Conservation (phyloP, 371 early-diverging fungal species). For the Syncephalastrum monosporum region DNA sequence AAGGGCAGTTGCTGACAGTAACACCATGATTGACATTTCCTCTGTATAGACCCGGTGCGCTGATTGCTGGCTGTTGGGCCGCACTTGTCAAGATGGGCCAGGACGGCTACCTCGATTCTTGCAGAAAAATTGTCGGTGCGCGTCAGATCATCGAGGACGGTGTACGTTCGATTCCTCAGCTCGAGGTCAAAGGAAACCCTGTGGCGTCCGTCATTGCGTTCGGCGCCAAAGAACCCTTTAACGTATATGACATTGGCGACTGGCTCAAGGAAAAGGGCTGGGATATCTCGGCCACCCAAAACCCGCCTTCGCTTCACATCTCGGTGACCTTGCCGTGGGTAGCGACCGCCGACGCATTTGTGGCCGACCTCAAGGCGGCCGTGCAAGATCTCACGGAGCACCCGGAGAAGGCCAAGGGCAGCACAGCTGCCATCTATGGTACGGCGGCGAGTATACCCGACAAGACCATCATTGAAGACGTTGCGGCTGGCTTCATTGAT, state of each 20-base stretch:
- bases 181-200: constrained; percentile 87
- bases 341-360: constrained; percentile 68
- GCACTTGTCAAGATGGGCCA: constrained; percentile 88
- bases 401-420: constrained; percentile 69
- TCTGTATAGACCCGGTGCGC: constrained; percentile 75
- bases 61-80: constrained; percentile 97
- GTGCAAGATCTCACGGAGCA: constrained; percentile 67
- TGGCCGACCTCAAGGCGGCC: constrained; percentile 77
- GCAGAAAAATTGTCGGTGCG: constrained; percentile 79
- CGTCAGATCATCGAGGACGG: constrained; percentile 70
- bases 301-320: constrained; percentile 88
- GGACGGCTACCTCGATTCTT: constrained; percentile 81
- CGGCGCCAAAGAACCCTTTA: constrained; percentile 62
- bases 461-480: constrained; percentile 79
- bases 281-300: constrained; percentile 88
- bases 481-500: constrained; percentile 85
- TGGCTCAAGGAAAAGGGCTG: constrained; percentile 74
- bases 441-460: constrained; percentile 88
- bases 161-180: constrained; percentile 63
- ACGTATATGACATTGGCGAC: constrained; percentile 87
- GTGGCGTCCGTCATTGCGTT: constrained; percentile 87
- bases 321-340: constrained; percentile 86
- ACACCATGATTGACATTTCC: too few relatives aligned
- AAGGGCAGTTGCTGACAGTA: too few relatives aligned
- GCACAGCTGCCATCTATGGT: constrained; percentile 89